Percentiles rank a stretch among this genome's conserved stretches.
Conservation (phyloP, 2,329 filamentous ascomycete species). For the Trichothecium roseum region DNA sequence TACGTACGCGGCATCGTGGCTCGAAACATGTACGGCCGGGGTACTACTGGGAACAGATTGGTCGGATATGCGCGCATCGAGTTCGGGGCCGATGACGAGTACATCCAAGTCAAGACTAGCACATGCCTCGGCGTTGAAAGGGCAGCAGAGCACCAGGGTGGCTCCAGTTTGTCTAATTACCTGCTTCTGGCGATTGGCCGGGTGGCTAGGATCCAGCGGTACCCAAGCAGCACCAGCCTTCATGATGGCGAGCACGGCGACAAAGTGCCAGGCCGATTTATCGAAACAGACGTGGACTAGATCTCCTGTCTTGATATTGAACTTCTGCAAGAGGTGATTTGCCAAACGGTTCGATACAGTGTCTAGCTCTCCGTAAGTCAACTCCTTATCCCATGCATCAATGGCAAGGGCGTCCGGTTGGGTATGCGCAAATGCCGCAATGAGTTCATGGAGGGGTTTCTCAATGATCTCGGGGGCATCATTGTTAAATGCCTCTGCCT, state of each 20-base stretch:
- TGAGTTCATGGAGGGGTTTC: too few relatives aligned
- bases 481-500: not conserved
- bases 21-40: not conserved
- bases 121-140: not conserved
- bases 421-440: too few relatives aligned
- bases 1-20: slow-evolving; percentile 5
- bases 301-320: not conserved
- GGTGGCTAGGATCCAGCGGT: slow-evolving; percentile 5
- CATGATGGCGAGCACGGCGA: slow-evolving; percentile 5
- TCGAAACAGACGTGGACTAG: slow-evolving; percentile 5
- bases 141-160: not conserved
- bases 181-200: not conserved
- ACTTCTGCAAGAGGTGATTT: slow-evolving; percentile 2
- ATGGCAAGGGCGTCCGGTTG: too few relatives aligned
- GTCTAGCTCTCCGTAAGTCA: slow-evolving; percentile 26
- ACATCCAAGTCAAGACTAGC: not conserved
- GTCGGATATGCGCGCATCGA: not conserved
- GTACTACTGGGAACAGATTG: too few relatives aligned
- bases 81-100: too few relatives aligned
- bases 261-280: slow-evolving; percentile 5
- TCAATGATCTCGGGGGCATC: not conserved
- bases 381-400: too few relatives aligned
- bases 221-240: slow-evolving; percentile 6
- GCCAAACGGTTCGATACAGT: slow-evolving; percentile 6
- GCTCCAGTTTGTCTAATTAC: slow-evolving; percentile 1